Percentiles rank a stretch among this genome's conserved stretches.
Conservation (phyloP, 2,329 filamentous ascomycete species). For the Talaromyces islandicus region DNA sequence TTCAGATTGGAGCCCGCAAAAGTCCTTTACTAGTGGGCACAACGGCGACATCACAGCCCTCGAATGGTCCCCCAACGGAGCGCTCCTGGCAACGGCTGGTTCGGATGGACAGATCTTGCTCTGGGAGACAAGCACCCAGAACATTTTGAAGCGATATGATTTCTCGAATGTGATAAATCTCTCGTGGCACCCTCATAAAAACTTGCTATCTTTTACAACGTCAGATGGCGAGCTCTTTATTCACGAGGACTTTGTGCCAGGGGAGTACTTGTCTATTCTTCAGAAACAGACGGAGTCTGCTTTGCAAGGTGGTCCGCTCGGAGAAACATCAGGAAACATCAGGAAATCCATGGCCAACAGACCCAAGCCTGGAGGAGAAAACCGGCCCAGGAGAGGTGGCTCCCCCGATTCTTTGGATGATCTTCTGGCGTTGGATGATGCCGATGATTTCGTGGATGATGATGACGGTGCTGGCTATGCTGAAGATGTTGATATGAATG, state of each 20-base stretch:
- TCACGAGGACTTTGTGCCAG: conserved; percentile 54
- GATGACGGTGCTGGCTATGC: conserved; percentile 92
- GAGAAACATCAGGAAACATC: conserved; percentile 62
- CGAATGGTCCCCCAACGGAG: conserved; percentile 92
- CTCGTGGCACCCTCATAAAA: conserved; percentile 84
- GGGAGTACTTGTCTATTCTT: conserved; percentile 44
- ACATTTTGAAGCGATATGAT: conserved; percentile 68
- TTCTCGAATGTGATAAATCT: conserved; percentile 81
- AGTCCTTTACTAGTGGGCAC: conserved; percentile 72
- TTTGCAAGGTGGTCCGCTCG: conserved; percentile 74
- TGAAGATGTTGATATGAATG: conserved; percentile 49
- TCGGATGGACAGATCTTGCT: conserved; percentile 49
- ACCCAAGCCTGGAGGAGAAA: conserved; percentile 45
- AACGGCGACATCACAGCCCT: conserved; percentile 78
- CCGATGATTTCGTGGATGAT: conserved; percentile 84
- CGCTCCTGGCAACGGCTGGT: conserved; percentile 65
- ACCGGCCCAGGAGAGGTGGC: conserved; percentile 50
- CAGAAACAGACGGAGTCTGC: conserved; percentile 62
- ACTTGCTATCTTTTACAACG: conserved; percentile 85
- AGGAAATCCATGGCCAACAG: conserved; percentile 53
- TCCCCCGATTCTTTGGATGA: conserved; percentile 75
- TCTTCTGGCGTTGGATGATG: conserved; percentile 60
- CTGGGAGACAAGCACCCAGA: conserved; percentile 88
- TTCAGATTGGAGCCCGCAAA: conserved; percentile 82
- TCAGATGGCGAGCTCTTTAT: conserved; percentile 92